Base-by-base conservation (phyloP, 768 basidiomycete genomes). In the Phylloporus sp. region DNA sequence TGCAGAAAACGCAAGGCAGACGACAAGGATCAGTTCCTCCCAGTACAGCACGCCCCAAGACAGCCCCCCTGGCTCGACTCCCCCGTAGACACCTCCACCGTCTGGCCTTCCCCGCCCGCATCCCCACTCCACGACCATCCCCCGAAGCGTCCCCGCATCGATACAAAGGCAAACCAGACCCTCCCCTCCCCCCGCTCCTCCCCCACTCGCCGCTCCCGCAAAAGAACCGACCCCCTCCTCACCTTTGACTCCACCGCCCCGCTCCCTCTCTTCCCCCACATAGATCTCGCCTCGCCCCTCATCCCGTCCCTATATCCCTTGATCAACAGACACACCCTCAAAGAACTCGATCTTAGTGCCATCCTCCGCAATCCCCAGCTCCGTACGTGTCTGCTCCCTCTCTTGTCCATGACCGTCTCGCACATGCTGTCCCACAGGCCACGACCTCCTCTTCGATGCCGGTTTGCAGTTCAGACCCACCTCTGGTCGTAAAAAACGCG, bases 281-380 rank as follows among this genome's bases (percentile, higher is more conserved):
- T 74, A 43, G 75, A 76, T 57, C 69, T 71, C 10, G 33, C 63
- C 14, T 70, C 72, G 2, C 72, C 78, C 4, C 78, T 82, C 52
- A 78, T 89, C 49, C 89, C 88, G 7, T 72, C 86, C 28, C 68
- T 78, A 34, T 72, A 75, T 26, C 90, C 93, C 1, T 77, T 85
- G 34, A 88, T 95, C 62, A 92, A 89, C 59, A 77, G 86, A 31
- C 79, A 82, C 35, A 90, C 90, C 2, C 74, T 96, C 55, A 82
- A 81, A 59, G 89, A 92, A 61, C 73, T 96, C 41, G 91, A 96
- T 63, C 71, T 95, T 17, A 79, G 84, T 48, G 80, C 84, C 43
- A 92, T 95, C 57, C 74, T 95, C 46, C 80, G 87, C 38, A 92
- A 92, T 65, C 89, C 90, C 20, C 90, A 93, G 62, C 83, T 95